Base-by-base conservation (phyloP, 2,329 filamentous ascomycete genomes). In the Drechslerella dactyloides region DNA sequence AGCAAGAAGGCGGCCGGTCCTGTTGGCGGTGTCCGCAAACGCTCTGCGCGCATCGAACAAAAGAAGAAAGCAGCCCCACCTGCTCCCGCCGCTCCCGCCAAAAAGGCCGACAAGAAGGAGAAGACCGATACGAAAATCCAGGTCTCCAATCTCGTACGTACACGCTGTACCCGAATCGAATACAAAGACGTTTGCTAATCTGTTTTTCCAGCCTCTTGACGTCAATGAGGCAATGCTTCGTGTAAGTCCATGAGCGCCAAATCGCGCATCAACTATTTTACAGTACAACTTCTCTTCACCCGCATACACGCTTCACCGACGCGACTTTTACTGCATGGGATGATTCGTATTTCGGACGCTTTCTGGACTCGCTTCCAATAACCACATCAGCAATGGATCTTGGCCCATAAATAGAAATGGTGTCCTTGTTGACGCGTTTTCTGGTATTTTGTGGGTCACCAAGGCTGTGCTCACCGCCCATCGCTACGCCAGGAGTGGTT, bases 171-270 rank as follows among this genome's bases (percentile, higher is more conserved):
- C 37, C 50, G 17, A 53, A 52, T 60, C 74, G 76, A 73, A 76
- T 51, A 10, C 4, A 2, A 5, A 8, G n/a, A 19, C 17, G 6
- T 21, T 21, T 23, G 54, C 85, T 89, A 83, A 90, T 81, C 27
- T 56, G 24, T 7, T 17, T 63, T 15, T 35, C n/a, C 76, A 97
- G 91, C 94, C 94, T 81, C 88, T 89, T 84, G 94, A 99, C 87
- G 92, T 99, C 82, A 91, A 88, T 83, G 93, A 97, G 86, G 84
- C 84, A 84, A 91, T 96, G 88, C 96, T 99, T 84, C 97, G 99
- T 94, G 94, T 99, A 99, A 96, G 94, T 99, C 92, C 69, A 62
- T 73, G 51, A 72, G 51, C 68, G 68, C 60, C 60, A 57, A 56
- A 55, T 40, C 54, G 60, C 60, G 68, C 68, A 42, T 61, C 60